These are phyloP conservation scores for Chlorencoelia australis DNA, from an alignment of 2,329 filamentous ascomycete species.

Conservation along the genomic window DNA sequence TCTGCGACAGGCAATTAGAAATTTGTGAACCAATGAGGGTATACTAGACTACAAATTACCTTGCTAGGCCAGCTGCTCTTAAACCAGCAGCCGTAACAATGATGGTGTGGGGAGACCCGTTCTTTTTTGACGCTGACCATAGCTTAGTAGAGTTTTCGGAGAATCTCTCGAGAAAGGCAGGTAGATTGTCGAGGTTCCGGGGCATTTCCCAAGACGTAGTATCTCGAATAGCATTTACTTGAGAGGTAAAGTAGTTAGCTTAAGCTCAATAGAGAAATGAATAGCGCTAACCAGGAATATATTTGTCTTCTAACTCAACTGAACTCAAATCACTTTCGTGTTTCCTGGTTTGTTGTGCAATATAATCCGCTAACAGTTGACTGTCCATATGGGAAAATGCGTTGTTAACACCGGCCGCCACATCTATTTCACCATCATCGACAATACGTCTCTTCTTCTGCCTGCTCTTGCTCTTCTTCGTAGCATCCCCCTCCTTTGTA, in stretches of 20 bases:
- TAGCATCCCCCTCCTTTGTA: constrained; percentile 1
- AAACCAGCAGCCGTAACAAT: constrained; percentile 79
- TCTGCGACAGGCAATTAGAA: constrained; percentile 32
- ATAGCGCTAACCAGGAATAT: constrained; percentile 56
- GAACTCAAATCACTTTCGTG: constrained; percentile 74
- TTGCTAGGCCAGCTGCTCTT: constrained; percentile 73
- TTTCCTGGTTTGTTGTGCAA: constrained; percentile 66
- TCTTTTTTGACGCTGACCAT: constrained; percentile 51
- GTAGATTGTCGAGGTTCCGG: constrained; percentile 62
- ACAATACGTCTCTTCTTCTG: constrained; percentile 40
- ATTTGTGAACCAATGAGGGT: not conserved
- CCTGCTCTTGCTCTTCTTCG: constrained; percentile 43
- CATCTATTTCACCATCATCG: constrained; percentile 49
- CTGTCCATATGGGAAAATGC: constrained; percentile 76
- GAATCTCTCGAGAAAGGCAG: constrained; percentile 65
- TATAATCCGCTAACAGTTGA: constrained; percentile 72
- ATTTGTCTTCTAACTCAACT: constrained; percentile 75
- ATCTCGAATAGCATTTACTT: constrained; percentile 67
- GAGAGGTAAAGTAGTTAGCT: constrained; percentile 2
- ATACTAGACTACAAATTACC: constrained; percentile 36
- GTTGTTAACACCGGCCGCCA: constrained; percentile 67
- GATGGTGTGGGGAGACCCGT: constrained; percentile 73
- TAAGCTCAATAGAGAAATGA: not conserved
- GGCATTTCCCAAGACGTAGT: constrained; percentile 63
- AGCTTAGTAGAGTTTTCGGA: constrained; percentile 48